Conservation (phyloP, 2,329 filamentous ascomycete species). For the Geosmithia morbida region DNA sequence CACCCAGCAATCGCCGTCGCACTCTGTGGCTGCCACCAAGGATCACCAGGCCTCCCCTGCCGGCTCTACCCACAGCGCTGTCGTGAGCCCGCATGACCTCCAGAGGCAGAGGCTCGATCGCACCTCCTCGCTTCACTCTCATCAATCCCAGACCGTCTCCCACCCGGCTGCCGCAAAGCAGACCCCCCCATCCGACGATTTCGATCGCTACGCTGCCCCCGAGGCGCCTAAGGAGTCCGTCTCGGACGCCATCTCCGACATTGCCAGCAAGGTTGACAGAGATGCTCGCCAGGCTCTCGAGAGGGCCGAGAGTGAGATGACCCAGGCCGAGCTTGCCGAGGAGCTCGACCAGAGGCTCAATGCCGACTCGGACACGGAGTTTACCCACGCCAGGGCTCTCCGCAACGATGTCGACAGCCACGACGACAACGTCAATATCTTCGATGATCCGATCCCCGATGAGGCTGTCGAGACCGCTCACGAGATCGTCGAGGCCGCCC, state of each 20-base stretch:
- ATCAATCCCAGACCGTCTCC: conserved; percentile 10
- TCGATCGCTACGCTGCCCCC: conserved; percentile 11
- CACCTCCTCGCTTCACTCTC: conserved; percentile 15
- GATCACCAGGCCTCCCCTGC: conserved; percentile 28
- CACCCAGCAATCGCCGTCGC: conserved; percentile 16
- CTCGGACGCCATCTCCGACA: conserved; percentile 50
- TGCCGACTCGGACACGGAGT: conserved; percentile 37
- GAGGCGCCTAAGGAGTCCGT: conserved; percentile 59
- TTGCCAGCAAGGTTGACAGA: conserved; percentile 38
- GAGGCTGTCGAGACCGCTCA: conserved; percentile 29
- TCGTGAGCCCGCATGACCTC: conserved; percentile 27
- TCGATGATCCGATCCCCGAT: conserved; percentile 29
- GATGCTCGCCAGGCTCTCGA: conserved; percentile 52
- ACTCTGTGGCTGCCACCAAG: conserved; percentile 18
- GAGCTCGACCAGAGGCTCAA: conserved; percentile 34
- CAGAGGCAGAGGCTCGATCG: conserved; percentile 21
- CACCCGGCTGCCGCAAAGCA: conserved; percentile 6
- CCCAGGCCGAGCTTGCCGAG: conserved; percentile 29
- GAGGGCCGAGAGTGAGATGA: conserved; percentile 34
- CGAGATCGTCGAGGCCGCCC: conserved; percentile 32
- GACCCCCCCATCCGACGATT: conserved; percentile 15
- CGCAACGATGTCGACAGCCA: conserved; percentile 37
- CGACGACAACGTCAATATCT: conserved; percentile 32
- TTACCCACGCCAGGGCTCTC: conserved; percentile 29
- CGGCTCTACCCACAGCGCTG: conserved; percentile 25